These are phyloP conservation scores for Monosporozyma siamensis DNA, from an alignment of 805 yeast species.

Conservation along the genomic window DNA sequence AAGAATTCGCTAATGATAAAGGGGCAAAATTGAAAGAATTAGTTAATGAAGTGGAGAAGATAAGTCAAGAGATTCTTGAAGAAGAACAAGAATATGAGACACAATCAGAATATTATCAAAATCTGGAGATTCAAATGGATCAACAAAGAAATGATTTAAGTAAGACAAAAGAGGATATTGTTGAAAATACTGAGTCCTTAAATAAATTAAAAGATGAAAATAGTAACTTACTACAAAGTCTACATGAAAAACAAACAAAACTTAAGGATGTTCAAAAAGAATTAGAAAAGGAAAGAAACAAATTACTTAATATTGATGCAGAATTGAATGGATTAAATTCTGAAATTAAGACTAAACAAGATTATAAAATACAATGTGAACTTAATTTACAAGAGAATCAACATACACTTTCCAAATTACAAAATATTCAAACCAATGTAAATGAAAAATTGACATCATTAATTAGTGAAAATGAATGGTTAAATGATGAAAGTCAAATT, in stretches of 20 bases:
- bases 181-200: conserved; percentile 30
- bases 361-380: conserved; percentile 36
- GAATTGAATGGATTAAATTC: conserved; percentile 56
- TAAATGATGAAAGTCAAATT: conserved; percentile 52
- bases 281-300: conserved; percentile 38
- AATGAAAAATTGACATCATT: conserved; percentile 37
- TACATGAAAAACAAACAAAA: conserved; percentile 15
- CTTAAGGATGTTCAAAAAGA: conserved; percentile 22
- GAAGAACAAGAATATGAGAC: conserved; percentile 36
- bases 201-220: conserved; percentile 30
- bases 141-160: conserved; percentile 52
- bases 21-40: conserved; percentile 68
- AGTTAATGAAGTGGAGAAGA: conserved; percentile 39
- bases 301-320: conserved; percentile 60
- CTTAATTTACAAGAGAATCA: conserved; percentile 44
- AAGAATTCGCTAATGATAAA: conserved; percentile 71
- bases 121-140: conserved; percentile 59
- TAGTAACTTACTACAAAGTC: conserved; percentile 20
- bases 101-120: conserved; percentile 48
- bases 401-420: conserved; percentile 46
- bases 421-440: conserved; percentile 31
- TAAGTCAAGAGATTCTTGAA: conserved; percentile 31
- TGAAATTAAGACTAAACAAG: conserved; percentile 36
- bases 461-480: conserved; percentile 59
- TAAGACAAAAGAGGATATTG: conserved; percentile 35